Evolutionary conservation across 2,329 filamentous ascomycete genomes (phyloP).

Genomic region (Colletotrichum simmondsii): DNA sequence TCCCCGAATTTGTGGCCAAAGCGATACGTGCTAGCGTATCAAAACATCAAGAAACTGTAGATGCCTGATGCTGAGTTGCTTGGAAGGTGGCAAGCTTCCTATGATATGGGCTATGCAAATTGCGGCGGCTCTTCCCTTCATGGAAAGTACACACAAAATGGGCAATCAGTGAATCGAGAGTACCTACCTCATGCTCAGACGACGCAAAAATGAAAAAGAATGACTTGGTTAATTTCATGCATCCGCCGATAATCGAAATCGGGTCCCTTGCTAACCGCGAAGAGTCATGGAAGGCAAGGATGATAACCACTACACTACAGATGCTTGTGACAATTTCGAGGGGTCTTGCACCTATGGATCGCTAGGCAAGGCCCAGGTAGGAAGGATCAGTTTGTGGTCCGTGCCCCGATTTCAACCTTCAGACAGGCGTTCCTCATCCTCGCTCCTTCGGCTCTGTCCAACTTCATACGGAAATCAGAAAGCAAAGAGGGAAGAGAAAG

Average conservation of each 20-base stretch:
- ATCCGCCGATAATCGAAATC: slow-evolving; percentile 7
- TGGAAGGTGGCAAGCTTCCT: too few relatives aligned
- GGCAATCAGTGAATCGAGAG: background rate
- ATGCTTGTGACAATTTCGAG: background rate
- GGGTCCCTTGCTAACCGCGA: background rate
- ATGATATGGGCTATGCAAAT: too few relatives aligned
- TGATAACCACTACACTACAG: slow-evolving; percentile 15
- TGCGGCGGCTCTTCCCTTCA: too few relatives aligned
- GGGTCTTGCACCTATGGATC: fast-evolving
- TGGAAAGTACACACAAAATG: too few relatives aligned
- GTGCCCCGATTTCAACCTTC: background rate
- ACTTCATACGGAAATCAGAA: background rate
- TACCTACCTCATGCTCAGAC: background rate
- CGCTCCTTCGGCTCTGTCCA: background rate
- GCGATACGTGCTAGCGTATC: too few relatives aligned
- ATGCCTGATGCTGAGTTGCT: background rate
- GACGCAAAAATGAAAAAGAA: background rate
- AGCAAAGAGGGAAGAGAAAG: background rate
- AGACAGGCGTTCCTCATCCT: background rate
- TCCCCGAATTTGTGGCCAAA: background rate
- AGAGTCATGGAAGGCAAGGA: background rate
- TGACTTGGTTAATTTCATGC: background rate
- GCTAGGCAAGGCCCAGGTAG: fast-evolving
- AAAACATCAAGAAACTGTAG: background rate
- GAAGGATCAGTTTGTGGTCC: background rate